phyloP scores from a whole-genome alignment of 352 stramenopile species.

The Globisporangium apiculatum region DNA sequence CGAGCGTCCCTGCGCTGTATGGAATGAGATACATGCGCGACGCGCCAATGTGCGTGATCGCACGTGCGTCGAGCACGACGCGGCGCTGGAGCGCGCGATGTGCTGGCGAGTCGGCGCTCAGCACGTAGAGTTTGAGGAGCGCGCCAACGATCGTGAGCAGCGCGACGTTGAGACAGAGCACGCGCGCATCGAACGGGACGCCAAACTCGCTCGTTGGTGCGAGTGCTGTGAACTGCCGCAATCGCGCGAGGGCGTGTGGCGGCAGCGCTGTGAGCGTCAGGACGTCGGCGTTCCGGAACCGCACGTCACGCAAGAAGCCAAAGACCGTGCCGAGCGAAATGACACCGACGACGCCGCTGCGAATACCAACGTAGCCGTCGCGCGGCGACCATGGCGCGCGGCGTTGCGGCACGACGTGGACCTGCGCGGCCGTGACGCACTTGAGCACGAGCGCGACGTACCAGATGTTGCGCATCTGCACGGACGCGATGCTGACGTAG shows the following conservation, averaged over 20 bases:
- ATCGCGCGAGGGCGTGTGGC: background rate
- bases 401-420: background rate
- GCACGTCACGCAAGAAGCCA: slow-evolving; percentile 1
- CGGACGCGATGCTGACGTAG: slow-evolving; percentile 11
- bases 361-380: slow-evolving; percentile 5
- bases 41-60: background rate
- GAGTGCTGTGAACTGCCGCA: background rate
- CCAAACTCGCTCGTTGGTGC: slow-evolving; percentile 9
- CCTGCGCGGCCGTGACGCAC: background rate
- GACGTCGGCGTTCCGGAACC: slow-evolving; percentile 1
- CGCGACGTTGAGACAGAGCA: background rate
- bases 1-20: slow-evolving; percentile 11
- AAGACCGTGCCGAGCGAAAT: slow-evolving; percentile 10
- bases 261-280: background rate
- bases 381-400: background rate
- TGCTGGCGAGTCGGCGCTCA: background rate
- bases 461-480: slow-evolving; percentile 39
- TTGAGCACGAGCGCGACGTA: slow-evolving; percentile 1
- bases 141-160: background rate
- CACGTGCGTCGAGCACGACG: background rate
- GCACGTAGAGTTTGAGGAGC: background rate
- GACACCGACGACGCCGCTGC: slow-evolving; percentile 6
- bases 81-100: background rate
- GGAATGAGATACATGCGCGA: slow-evolving; percentile 14
- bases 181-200: slow-evolving; percentile 6